Base-by-base conservation (phyloP, 2,329 filamentous ascomycete species). In the Aspergillus sp. region DNA sequence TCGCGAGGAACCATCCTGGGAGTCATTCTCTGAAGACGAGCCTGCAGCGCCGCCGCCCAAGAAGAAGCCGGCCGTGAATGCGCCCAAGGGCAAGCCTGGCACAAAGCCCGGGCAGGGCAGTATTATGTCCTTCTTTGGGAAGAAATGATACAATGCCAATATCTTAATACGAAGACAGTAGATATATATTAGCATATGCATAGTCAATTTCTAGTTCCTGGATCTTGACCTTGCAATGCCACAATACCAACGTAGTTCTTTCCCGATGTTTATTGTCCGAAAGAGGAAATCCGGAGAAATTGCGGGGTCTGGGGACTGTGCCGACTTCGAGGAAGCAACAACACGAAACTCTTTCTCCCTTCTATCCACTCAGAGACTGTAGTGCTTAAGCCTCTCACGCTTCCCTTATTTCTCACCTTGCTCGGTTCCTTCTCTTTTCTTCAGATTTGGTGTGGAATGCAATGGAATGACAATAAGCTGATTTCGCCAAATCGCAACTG, bases 21-120 rank as follows among this genome's bases (percentile, higher is more conserved):
- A 96, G 66, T 91, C 86, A 0, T 95, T 94, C 71, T 95, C 89
- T 0, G 90, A 96, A 64, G 90, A 95, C 54, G 90, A 95, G 55
- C 80, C 83, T 19, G 65, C 64, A 46, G 73, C 41, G 15, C 13
- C 72, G 1, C 68, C 73, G 5, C 65, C 72, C 19, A 75, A 76
- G 10, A 72, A 77, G 49, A 71, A 73, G 19, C 65, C 71, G 5
- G 63, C 66, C 63, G 41, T 81, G 32, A 61, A 58, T 49, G 63
- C 63, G 12, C 49, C 63, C n/a, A 65, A 74, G 20, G 83, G 79
- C 59, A 85, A 84, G 62, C 60, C 71, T 17, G 70, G 70, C 1
- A 71, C 74, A 1, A 88, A 88, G 62, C 68, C 70, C 20, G 64
- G 66, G 23, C 68, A 70, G 51, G 89, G 90, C 3, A 95, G 77